Conservation (phyloP, 306 rosid genomes). For the Dryas drummondii region DNA sequence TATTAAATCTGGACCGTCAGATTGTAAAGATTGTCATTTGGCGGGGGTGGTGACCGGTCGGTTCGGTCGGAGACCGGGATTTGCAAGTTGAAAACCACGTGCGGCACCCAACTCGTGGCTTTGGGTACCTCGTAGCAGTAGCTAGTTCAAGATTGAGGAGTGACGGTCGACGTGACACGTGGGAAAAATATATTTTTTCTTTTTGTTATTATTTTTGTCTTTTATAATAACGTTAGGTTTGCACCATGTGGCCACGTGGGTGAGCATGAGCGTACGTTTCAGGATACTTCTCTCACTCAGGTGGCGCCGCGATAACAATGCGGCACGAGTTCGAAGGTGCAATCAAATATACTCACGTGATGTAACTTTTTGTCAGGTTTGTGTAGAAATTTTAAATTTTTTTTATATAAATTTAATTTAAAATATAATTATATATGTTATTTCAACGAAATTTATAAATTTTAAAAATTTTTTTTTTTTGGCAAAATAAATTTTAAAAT, state of each 20-base stretch:
- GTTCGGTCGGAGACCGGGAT: constrained; percentile 23
- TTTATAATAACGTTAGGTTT: background rate
- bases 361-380: background rate
- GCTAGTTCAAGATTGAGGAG: background rate
- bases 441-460: too few relatives aligned
- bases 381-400: too few relatives aligned
- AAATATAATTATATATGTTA: too few relatives aligned
- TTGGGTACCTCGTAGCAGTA: background rate
- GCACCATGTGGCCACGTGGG: background rate
- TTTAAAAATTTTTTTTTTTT: too few relatives aligned
- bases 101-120: constrained; percentile 22
- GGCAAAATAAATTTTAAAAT: too few relatives aligned
- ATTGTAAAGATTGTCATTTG: constrained; percentile 26
- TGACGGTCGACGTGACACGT: constrained; percentile 27
- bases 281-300: background rate
- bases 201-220: background rate
- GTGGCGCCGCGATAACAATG: background rate
- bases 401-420: too few relatives aligned
- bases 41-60: constrained; percentile 25
- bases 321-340: background rate
- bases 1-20: constrained; percentile 31
- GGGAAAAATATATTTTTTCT: background rate
- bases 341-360: background rate
- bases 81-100: constrained; percentile 45
- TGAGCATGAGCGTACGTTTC: background rate